Evolutionary conservation across 1,284 basidiomycete genomes (phyloP), one percentile per base, ranked within the genome.

Genomic region (Mycena sp.): DNA sequence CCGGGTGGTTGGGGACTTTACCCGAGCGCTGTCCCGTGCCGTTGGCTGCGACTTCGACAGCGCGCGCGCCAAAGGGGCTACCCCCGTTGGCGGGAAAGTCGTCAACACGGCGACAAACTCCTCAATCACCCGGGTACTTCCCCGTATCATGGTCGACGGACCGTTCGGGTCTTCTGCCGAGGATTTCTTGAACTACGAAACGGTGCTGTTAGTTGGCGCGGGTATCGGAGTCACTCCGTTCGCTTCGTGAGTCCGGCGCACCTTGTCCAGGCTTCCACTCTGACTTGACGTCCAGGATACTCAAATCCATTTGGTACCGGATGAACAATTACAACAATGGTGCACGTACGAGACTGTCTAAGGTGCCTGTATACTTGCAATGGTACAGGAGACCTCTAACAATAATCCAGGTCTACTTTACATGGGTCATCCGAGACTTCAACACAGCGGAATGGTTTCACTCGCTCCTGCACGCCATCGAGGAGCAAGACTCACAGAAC

Each of bases 211-310:
- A 48, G 92, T 95, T 52, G 94, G 93, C 68, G 93, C 90, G 56
- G 95, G 95, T 77, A 96, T 96, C 67, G 95, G 95, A 71, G 94
- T 96, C 26, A 96, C 95, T 0, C 95, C 95, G 3, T 97, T 96
- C 72, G 94, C 95, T 56, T 94, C 92, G 84, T 91, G 72, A 74
- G 89, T 85, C 28, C 21, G 9, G 45, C 30, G 16, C 11, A 53
- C 6, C 11, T 40, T 54, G 44, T 66, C 5, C 35, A 53, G 17
- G 14, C 28, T 64, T 53, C 30, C 9, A 2, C 17, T 14, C 64
- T 58, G 61, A 37, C 26, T 43, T 49, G 21, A 35, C 56, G 19
- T 61, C 29, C 19, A 90, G 89, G 43, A 94, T 96, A 71, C 80
- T 96, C 63, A 96, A 96, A 78, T 89, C 90, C n/a, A 93, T 97